Evolutionary conservation across 2,329 filamentous ascomycete genomes (phyloP), one percentile per base, ranked within the genome.

Genomic region (Colletotrichum cereale): DNA sequence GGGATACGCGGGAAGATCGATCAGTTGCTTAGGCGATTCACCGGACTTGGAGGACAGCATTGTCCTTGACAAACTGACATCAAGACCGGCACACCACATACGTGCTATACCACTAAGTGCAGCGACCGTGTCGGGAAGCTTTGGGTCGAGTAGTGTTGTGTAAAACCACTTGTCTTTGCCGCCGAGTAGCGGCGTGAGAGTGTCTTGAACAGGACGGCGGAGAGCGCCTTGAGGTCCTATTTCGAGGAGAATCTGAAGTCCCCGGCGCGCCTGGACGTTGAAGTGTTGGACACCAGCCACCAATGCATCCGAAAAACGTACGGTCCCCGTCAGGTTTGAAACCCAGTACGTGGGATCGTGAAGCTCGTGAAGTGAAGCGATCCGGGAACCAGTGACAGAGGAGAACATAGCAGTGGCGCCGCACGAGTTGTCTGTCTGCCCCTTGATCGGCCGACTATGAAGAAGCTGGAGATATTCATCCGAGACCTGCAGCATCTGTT

Each of bases 1-100:
- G 2, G 85, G 82, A 69, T 89, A 89, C 1, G 81, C 79, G 1
- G 88, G 87, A n/a, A 89, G 76, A 69, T 85, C 83, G 0, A 79
- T 73, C 2, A 88, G 76, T 26, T 82, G 52, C 31, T 48, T 29
- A 4, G 66, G 62, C 7, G 48, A 47, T 2, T 52, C 12, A 12
- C 34, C 38, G 7, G 36, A 31, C 29, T 16, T 70, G 53, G 34
- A 53, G 40, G 12, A 60, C 29, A 21, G 11, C 47, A n/a, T 24
- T 21, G 44, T 42, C 18, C 12, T 42, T 42, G 38, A 42, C 12
- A 42, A 16, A 42, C 18, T 16, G 1, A 42, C 38, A 42, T 42
- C 38, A 11, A 42, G 38, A 42, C 38, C 38, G 12, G 38, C 8
- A 18, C 38, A 42, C 38, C 38, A 42, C 38, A 42, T 1, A 16